phyloP scores from a whole-genome alignment of 768 basidiomycete species.

The Polyporus arcularius region DNA sequence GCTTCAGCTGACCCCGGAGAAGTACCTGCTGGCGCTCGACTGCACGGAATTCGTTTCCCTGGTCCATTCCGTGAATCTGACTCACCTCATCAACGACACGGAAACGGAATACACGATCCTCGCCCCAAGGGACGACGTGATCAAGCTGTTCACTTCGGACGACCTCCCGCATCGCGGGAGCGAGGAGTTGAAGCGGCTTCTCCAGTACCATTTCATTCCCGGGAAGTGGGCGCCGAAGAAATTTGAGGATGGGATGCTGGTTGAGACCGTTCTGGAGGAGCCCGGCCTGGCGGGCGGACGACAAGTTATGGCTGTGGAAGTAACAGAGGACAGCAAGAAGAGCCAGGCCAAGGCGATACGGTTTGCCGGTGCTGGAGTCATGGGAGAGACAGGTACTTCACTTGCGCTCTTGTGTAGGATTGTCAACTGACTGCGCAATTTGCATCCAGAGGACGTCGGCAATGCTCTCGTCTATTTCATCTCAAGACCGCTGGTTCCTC shows the following conservation, averaged over 20 bases:
- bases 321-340: slow-evolving; percentile 44
- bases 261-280: slow-evolving; percentile 79
- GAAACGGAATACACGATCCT: slow-evolving; percentile 81
- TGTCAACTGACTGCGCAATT: not conserved
- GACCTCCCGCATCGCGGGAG: slow-evolving; percentile 66
- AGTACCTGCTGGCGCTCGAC: slow-evolving; percentile 89
- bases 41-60: slow-evolving; percentile 90
- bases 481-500: slow-evolving; percentile 80
- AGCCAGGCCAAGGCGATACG: slow-evolving; percentile 56
- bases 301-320: slow-evolving; percentile 72
- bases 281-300: slow-evolving; percentile 64
- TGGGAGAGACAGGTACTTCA: slow-evolving; percentile 72
- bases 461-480: slow-evolving; percentile 89
- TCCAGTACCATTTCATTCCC: slow-evolving; percentile 92
- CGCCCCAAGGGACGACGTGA: slow-evolving; percentile 86
- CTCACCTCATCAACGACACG: slow-evolving; percentile 67
- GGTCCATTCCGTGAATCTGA: slow-evolving; percentile 80
- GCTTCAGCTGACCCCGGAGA: slow-evolving; percentile 87
- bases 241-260: slow-evolving; percentile 69
- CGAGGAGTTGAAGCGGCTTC: slow-evolving; percentile 65
- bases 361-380: slow-evolving; percentile 82
- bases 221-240: slow-evolving; percentile 74
- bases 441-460: slow-evolving; percentile 61
- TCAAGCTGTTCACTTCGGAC: slow-evolving; percentile 54
- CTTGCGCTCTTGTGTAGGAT: not conserved